A percentile compares a stretch with the other conserved stretches of the same genome.
These are phyloP conservation scores for Prunella vulgaris DNA, from an alignment of 257 asterid species.

Conservation along the genomic window DNA sequence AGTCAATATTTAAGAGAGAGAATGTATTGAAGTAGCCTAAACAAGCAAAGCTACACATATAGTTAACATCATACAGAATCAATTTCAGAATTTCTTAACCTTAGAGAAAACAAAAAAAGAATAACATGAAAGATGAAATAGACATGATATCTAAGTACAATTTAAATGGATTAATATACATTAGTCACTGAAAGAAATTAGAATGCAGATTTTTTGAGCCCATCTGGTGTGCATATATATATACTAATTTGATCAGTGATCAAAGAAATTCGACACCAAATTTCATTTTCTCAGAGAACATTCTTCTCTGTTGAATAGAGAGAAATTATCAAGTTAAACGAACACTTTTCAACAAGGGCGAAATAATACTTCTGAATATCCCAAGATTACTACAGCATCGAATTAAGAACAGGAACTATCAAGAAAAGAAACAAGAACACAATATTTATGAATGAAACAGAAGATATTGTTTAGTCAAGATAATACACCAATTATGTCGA, in stretches of 20 bases:
- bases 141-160: not conserved
- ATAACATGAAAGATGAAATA: not conserved
- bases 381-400: not conserved
- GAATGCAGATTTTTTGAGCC: not conserved
- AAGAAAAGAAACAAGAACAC: constrained; percentile 8
- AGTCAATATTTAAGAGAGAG: not conserved
- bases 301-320: not conserved
- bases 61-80: not conserved
- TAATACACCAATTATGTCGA: not conserved
- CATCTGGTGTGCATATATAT: not conserved
- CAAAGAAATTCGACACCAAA: not conserved
- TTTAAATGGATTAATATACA: not conserved
- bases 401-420: not conserved
- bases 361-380: not conserved
- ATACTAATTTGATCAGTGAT: not conserved
- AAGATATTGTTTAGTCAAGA: not conserved
- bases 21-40: not conserved
- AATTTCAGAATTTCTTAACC: not conserved
- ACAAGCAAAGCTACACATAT: not conserved
- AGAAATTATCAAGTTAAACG: not conserved
- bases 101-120: not conserved
- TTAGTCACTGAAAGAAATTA: not conserved
- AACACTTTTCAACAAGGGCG: not conserved
- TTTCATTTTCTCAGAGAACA: too few relatives aligned
- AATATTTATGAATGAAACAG: not conserved